Evolutionary conservation across 352 stramenopile genomes (phyloP), one percentile per base, ranked within the genome.

Genomic region (Globisporangium mamillatum): DNA sequence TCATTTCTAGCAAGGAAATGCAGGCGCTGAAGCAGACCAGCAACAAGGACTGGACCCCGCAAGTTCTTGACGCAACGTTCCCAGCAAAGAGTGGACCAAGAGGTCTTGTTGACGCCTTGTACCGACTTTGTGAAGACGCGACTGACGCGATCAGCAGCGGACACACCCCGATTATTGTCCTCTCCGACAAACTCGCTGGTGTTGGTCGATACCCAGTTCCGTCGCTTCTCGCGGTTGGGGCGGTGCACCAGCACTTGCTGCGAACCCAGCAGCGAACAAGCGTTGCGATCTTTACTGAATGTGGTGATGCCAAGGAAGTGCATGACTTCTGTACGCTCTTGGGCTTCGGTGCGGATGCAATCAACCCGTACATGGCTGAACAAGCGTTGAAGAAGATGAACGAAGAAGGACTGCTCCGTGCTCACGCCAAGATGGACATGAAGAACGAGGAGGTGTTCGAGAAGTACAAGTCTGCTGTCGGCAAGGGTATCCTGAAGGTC

Each of bases 361-460:
- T 99, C 36, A 98, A 93, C 67, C 97, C 97, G 12, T 97, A 98
- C 81, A 96, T 98, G 80, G 95, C 95, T 8, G 98, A 98, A 71
- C 89, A 98, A 69, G 94, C 93, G 3, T 77, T 99, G 48, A 91
- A 84, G 65, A 98, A 98, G 77, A 98, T 99, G 89, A 98, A 98
- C 75, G 76, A 81, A 34, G 94, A 98, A 79, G 95, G 95, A 65
- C 93, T 73, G 65, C 82, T 82, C 75, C 91, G 66, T 82, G 87
- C 78, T 71, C 76, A 89, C 75, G 73, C 62, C 22, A 86, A 81
- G 72, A 79, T 68, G 18, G 76, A 86, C 16, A 75, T 91, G 73
- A 62, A 66, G 69, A 86, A 86, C 70, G 75, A 77, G 1, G 81
- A 89, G 55, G 79, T 90, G 18, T 88, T 88, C 48, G 77, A 83